Evolutionary conservation across 2,329 filamentous ascomycete species (phyloP), one percentile per base, ranked within the genome.

Genomic region (Pestalotiopsis sp.): DNA sequence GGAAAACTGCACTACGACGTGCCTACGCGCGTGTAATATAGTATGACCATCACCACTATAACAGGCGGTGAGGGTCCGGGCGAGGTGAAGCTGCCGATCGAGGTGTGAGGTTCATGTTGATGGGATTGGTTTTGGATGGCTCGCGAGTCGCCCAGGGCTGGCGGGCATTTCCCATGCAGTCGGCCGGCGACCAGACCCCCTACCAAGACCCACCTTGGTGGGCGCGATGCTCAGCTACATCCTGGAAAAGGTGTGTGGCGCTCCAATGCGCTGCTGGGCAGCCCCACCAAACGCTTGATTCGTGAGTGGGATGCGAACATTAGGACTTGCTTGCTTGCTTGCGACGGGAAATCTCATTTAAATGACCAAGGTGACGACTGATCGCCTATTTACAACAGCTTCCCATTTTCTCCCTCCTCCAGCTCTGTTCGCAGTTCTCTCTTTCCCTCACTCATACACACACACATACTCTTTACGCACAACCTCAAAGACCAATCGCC

Each of bases 401-500:
- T 27, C 27, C 25, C 23, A 27, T 59, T 59, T 59, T 13, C 57
- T 59, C 31, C 31, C 31, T 36, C 27, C 57, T 13, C 27, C 23
- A 27, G 57, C 23, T 59, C 23, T 59, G 23, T 20, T 58, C 27
- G 17, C 27, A 13, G 11, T 59, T 45, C 38, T 23, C 17, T 25
- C 36, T 23, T 27, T 49, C 11, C 20, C 27, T 52, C 23, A 65
- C 38, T 23, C 7, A 38, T 5, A 9, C 5, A 45, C 12, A 17
- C 11, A 36, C 20, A 12, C 25, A n/a, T 52, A 11, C 20, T 20
- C 13, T 14, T 14, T 13, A 23, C 39, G 11, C 20, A 25, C n/a
- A 25, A 65, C 27, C 27, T 25, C 39, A 12, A 25, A 25, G 36
- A 66, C 52, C 39, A 59, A 58, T 69, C 69, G 70, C 71, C 74